Base-by-base conservation (phyloP, 768 basidiomycete genomes). In the Tricholoma saponaceum region DNA sequence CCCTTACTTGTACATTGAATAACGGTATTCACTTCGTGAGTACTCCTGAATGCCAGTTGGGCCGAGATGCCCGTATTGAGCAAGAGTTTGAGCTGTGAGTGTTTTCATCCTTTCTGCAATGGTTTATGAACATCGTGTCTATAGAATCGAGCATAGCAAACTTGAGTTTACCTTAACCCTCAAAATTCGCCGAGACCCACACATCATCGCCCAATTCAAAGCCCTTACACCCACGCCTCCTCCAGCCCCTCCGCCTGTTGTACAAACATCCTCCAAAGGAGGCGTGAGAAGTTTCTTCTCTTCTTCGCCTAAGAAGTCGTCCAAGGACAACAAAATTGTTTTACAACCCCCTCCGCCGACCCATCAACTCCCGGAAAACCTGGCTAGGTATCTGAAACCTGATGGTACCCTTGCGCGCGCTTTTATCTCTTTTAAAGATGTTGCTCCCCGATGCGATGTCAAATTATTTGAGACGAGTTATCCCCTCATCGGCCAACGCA, bases 21-120 rank as follows among this genome's bases (percentile, higher is more conserved):
- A 98, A 98, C 65, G 95, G 95, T 7, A 95, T 98, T 51, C 95
- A 97, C 70, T 95, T 89, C 61, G 95, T 98, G 33, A 92, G 90
- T 4, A 97, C 92, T 7, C 93, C 90, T 1, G 89, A 91, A 65
- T 83, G 79, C 54, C 75, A 77, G n/a, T 69, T 95, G 2, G 76
- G 70, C 26, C 66, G 69, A 41, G 83, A 88, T 49, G 80, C 82
- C 53, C 76, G 78, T 10, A 88, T 95, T 55, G 87, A 91, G 49
- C 92, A 94, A 69, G 93, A 95, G 68, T 95, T 95, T 64, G 93
- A 95, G 65, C 75, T 95, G 92, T 94, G 69, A 51, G 91, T 78
- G 5, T 23, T 51, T 20, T 44, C 23, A 23, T 30, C 20, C 14
- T 41, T 25, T 20, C 51, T 5, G 1, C 14, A 46, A 26, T 14